Evolutionary conservation across 2,329 filamentous ascomycete species (phyloP), one percentile per base, ranked within the genome.

Genomic region (Colletotrichum karsti): DNA sequence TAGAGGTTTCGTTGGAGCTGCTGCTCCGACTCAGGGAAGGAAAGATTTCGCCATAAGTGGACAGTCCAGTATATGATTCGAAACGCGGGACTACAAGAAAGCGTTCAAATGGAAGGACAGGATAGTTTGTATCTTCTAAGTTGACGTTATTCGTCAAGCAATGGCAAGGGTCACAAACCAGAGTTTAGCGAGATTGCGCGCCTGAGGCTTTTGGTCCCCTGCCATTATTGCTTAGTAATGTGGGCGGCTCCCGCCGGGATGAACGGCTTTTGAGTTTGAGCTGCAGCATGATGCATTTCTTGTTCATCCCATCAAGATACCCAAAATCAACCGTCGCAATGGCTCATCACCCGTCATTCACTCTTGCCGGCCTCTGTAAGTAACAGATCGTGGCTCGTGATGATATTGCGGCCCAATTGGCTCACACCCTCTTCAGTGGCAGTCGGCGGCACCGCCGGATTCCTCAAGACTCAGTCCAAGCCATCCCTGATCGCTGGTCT

Each of bases 291-390:
- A 15, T 24, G 28, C 48, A 20, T 53, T 9, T 28, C 8, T 18
- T 15, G 51, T 56, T 56, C 53, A 30, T 39, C 53, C 28, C 53
- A 42, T 41, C 37, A 5, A 56, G 35, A n/a, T 8, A 18, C 37
- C 20, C 24, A 33, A 12, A 57, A 7, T 10, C 12, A 13, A 15
- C 10, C n/a, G 15, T 37, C 56, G n/a, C 22, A 51, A 81, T 81
- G 79, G 80, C 80, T 18, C 78, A 82, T 37, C 80, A 82, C 64
- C 80, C 79, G 41, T 80, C 79, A 0, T 81, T 82, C 56, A 81
- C 80, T 24, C 75, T 82, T 6, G 78, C 80, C 1, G 78, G 72
- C 44, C 77, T 82, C 3, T 58, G 80, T 82, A 73, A 76, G 80
- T 74, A 2, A 7, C 4, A 20, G 10, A 5, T 1, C 35, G 9